Conservation (phyloP, 225 moss, liverwort and hornwort genomes). For the Thuidium tamariscinum region DNA sequence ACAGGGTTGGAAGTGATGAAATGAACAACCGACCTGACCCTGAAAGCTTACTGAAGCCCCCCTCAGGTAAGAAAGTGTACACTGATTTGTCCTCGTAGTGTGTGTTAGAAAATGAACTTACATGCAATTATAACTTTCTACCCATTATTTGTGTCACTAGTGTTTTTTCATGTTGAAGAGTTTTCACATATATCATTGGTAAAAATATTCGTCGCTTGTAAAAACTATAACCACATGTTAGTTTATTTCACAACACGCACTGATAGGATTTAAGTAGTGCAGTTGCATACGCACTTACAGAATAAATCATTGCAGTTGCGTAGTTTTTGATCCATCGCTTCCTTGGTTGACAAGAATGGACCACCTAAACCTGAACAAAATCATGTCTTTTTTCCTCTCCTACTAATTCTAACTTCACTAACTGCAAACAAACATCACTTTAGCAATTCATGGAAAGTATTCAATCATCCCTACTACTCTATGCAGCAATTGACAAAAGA, state of each 20-base stretch:
- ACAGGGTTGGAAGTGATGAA: conserved; percentile 17
- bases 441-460: background rate
- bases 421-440: background rate
- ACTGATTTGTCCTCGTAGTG: too few relatives aligned
- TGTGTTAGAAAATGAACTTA: background rate
- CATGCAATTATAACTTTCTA: background rate
- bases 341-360: background rate
- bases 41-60: conserved; percentile 12
- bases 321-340: background rate
- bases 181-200: background rate
- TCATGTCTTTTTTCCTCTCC: background rate
- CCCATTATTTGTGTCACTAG: background rate
- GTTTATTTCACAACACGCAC: background rate
- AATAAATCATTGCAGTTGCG: background rate
- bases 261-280: background rate
- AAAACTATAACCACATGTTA: background rate
- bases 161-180: background rate
- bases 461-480: background rate
- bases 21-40: background rate
- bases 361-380: background rate
- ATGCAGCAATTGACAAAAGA: background rate
- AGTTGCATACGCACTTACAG: background rate
- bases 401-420: background rate
- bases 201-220: background rate
- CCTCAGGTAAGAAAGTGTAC: background rate